Evolutionary conservation across 2,329 filamentous ascomycete species (phyloP).

Genomic region (Ilyonectria sp.): DNA sequence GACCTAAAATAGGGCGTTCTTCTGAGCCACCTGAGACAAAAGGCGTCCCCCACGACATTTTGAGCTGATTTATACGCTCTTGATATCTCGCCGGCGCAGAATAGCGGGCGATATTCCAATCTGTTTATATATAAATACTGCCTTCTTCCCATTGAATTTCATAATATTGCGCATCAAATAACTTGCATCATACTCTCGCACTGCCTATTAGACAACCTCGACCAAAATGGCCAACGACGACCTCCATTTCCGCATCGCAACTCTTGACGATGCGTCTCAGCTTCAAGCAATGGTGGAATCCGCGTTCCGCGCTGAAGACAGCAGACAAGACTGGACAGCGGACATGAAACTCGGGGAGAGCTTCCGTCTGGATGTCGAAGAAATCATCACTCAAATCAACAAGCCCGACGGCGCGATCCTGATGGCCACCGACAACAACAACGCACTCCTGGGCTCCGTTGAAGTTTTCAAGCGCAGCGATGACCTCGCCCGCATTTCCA

Average conservation of each 20-base stretch:
- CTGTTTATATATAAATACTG: too few species aligned
- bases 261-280: slow-evolving; percentile 51
- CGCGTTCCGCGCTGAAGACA: slow-evolving; percentile 59
- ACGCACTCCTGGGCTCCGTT: slow-evolving; percentile 47
- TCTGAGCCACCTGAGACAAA: too few species aligned
- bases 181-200: too few species aligned
- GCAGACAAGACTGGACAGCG: slow-evolving; percentile 51
- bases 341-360: slow-evolving; percentile 73
- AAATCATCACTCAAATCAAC: slow-evolving; percentile 68
- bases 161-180: too few species aligned
- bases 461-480: slow-evolving; percentile 46
- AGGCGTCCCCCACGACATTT: too few species aligned
- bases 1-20: too few species aligned
- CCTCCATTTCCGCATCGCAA: slow-evolving; percentile 57
- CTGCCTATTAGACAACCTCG: not conserved
- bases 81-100: too few species aligned
- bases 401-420: slow-evolving; percentile 49
- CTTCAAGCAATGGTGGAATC: slow-evolving; percentile 56
- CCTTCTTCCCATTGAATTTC: too few species aligned
- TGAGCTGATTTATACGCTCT: too few species aligned
- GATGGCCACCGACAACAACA: slow-evolving; percentile 41
- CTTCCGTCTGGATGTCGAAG: slow-evolving; percentile 79
- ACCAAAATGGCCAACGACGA: slow-evolving; percentile 25
- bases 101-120: too few species aligned
- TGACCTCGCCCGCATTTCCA: slow-evolving; percentile 49